Evolutionary conservation across 495 filamentous ascomycete genomes (phyloP), one percentile per base, ranked within the genome.

Genomic region (Collariella sp.): DNA sequence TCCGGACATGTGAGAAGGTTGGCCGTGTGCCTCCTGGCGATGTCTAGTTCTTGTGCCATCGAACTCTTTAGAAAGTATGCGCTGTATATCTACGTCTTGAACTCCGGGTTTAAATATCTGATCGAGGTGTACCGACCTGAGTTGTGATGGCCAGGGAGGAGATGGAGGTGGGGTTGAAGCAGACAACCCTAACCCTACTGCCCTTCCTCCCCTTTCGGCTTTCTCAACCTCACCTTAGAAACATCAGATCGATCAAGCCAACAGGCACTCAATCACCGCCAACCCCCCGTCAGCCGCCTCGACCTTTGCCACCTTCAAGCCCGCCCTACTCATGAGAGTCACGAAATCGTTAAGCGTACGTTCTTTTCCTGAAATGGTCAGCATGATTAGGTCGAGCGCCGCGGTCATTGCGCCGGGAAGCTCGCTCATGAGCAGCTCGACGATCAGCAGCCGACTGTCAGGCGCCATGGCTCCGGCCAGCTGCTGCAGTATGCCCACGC

Each of bases 381-480:
- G 10, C 60, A 67, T 65, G 22, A 58, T 16, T 1, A 67, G 29
- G 40, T 67, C 65, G 7, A 51, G 40, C 4, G 53, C 54, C 1
- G 62, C 54, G 13, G 56, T 11, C 50, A 55, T 3, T 29, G 50
- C 24, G 43, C 16, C n/a, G 62, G 60, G 4, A 55, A 51, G 35
- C 62, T 59, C n/a, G 26, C 50, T 58, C 40, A 60, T 49, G 49
- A 72, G 52, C 39, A 65, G 59, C 46, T 70, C 67, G 13, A 64
- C 57, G 29, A 67, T 64, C 9, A 67, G 47, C n/a, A 70, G 53
- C 24, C 56, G 43, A 10, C 62, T 64, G 50, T 66, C 61, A 4
- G 52, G 48, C 22, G 56, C 59, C 47, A 58, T 58, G 29, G 55
- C 53, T 29, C 58, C 49, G 18, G 60, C 49, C 34, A 62, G 20